phyloP scores from a whole-genome alignment of 345 rosid species.

The Trapa incisa region DNA sequence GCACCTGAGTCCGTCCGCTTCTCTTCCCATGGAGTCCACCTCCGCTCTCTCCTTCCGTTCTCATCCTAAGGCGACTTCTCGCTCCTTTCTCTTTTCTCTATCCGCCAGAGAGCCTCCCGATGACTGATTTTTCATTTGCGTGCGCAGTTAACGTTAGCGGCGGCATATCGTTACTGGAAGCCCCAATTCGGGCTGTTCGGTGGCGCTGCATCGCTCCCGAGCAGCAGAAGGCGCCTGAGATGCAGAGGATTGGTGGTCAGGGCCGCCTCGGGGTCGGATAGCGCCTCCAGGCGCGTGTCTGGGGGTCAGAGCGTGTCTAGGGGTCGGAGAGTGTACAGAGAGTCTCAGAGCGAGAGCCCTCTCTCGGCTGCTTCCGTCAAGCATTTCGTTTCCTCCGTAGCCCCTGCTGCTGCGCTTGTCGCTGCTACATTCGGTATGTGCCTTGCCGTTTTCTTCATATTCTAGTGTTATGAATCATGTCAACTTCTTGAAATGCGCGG shows the following conservation, averaged over 20 bases:
- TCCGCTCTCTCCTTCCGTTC: constrained; percentile 35
- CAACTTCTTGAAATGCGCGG: neutral
- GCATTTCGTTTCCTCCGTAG: constrained; percentile 45
- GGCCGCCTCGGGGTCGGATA: constrained; percentile 29
- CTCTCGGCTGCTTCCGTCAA: constrained; percentile 32
- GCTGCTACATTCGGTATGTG: constrained; percentile 61
- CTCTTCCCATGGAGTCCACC: constrained; percentile 38
- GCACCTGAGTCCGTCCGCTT: constrained; percentile 9
- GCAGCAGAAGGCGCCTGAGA: constrained; percentile 20
- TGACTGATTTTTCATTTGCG: neutral
- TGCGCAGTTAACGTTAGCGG: constrained; percentile 24
- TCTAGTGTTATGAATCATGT: neutral
- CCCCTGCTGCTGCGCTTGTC: constrained; percentile 48
- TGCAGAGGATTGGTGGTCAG: constrained; percentile 29
- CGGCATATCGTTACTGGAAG: constrained; percentile 12
- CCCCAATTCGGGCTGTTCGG: constrained; percentile 17
- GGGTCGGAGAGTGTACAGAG: constrained; percentile 42
- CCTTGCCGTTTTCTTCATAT: neutral
- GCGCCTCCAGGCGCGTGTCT: constrained; percentile 25
- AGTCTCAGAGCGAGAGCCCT: constrained; percentile 48
- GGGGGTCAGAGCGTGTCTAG: constrained; percentile 26
- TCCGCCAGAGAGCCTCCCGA: neutral
- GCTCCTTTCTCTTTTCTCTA: neutral
- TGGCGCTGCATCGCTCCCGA: constrained; percentile 13
- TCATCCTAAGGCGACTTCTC: constrained; percentile 32